phyloP scores from a whole-genome alignment of 2,329 filamentous ascomycete species.

The Pseudogymnoascus sp. region DNA sequence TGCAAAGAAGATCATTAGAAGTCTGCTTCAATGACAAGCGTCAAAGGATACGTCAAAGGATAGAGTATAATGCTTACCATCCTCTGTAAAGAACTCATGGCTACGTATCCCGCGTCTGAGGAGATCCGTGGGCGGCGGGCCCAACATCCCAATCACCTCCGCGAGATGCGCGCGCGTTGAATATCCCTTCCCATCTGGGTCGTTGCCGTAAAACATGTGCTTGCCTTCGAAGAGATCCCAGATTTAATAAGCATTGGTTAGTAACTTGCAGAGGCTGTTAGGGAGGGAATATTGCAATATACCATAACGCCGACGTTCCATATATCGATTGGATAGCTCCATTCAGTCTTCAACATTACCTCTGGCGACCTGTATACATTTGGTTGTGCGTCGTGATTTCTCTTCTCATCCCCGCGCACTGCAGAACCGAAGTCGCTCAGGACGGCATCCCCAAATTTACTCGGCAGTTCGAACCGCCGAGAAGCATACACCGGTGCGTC shows the following conservation, averaged over 20 bases:
- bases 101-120: conserved; percentile 9
- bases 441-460: conserved; percentile 27
- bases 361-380: conserved; percentile 36
- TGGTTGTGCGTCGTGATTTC: conserved; percentile 32
- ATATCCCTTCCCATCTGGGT: conserved; percentile 10
- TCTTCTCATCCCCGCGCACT: conserved; percentile 29
- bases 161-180: conserved; percentile 14
- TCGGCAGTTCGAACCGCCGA: conserved; percentile 31
- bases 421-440: conserved; percentile 44
- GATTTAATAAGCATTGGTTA: conserved; percentile 27
- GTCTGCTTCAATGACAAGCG: too few species aligned
- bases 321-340: conserved; percentile 40
- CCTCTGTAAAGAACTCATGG: conserved; percentile 11
- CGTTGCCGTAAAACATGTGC: conserved; percentile 33
- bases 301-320: conserved; percentile 46
- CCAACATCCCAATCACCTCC: conserved; percentile 14
- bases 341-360: conserved; percentile 38
- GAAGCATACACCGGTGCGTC: conserved; percentile 37
- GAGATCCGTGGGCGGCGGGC: conserved; percentile 14
- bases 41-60: too few species aligned
- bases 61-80: conserved; percentile 9
- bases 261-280: not conserved
- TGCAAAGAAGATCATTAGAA: not conserved
- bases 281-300: not conserved
- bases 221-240: conserved; percentile 42